Conservation (phyloP, 257 asterid species). For the Lavandula angustifolia region DNA sequence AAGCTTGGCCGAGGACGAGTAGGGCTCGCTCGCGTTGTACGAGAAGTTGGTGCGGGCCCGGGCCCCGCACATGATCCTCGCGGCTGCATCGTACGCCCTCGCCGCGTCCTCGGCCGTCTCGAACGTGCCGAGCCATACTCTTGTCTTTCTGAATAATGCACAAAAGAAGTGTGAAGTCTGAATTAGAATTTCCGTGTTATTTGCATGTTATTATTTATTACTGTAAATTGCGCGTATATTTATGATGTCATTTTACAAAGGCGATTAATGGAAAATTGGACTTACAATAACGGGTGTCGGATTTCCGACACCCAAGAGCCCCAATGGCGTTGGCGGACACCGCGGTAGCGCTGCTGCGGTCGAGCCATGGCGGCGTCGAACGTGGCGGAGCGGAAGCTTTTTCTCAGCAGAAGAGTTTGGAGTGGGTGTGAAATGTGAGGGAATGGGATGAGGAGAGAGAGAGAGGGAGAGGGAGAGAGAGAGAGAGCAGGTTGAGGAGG, state of each 20-base stretch:
- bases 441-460: background rate
- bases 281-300: conserved; percentile 87
- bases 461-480: background rate
- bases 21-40: conserved; percentile 55
- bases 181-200: no score
- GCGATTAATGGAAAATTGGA: background rate
- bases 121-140: conserved; percentile 92
- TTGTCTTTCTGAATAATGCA: conserved; percentile 61
- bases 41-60: conserved; percentile 81
- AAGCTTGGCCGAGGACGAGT: conserved; percentile 50
- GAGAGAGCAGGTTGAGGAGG: conserved; percentile 14
- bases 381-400: background rate
- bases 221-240: no score
- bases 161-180: background rate
- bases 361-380: conserved; percentile 50
- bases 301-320: conserved; percentile 98
- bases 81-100: conserved; percentile 84
- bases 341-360: conserved; percentile 74
- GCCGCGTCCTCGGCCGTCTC: conserved; percentile 98
- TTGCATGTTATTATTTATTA: no score
- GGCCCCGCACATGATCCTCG: conserved; percentile 79
- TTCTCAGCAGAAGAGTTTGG: conserved; percentile 18
- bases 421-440: conserved; percentile 5
- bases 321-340: conserved; percentile 96
- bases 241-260: background rate